phyloP scores from a whole-genome alignment of 495 filamentous ascomycete species.

The Penicillium bialowiezense region DNA sequence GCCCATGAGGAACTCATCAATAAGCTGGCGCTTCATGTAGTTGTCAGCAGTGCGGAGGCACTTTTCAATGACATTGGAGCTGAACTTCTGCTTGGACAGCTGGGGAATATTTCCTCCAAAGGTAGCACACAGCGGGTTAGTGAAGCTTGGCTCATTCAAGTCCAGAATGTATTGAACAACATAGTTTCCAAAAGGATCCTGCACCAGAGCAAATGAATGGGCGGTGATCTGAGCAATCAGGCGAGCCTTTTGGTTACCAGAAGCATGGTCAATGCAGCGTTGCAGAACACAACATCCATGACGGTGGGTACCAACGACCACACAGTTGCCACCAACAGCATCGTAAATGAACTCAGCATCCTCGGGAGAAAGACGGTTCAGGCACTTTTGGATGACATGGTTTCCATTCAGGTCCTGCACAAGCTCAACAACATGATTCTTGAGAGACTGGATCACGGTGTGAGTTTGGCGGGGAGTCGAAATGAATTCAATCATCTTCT shows the following conservation, averaged over 20 bases:
- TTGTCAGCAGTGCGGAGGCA: constrained; percentile 78
- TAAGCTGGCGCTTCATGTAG: constrained; percentile 70
- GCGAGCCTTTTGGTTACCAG: constrained; percentile 81
- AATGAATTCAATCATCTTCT: constrained; percentile 99
- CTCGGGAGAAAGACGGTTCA: constrained; percentile 79
- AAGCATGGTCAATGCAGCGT: constrained; percentile 95
- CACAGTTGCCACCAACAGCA: constrained; percentile 80
- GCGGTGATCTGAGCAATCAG: constrained; percentile 81
- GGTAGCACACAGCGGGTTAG: constrained; percentile 73
- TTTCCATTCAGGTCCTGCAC: constrained; percentile 98
- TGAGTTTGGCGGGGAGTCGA: constrained; percentile 73
- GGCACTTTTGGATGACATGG: constrained; percentile 97
- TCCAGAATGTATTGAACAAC: constrained; percentile 98
- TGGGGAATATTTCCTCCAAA: constrained; percentile 71
- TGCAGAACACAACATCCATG: constrained; percentile 98
- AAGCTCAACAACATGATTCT: constrained; percentile 77
- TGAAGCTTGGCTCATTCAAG: constrained; percentile 76
- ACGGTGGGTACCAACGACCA: constrained; percentile 92
- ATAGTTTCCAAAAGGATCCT: constrained; percentile 98
- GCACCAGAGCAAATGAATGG: constrained; percentile 78
- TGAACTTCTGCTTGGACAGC: constrained; percentile 96
- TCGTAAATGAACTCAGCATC: constrained; percentile 96
- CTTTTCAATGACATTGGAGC: constrained; percentile 98
- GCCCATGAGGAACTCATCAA: constrained; percentile 73
- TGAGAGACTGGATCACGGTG: constrained; percentile 76